A percentile compares a stretch with the other conserved stretches of the same genome.
Evolutionary conservation across 2,329 filamentous ascomycete genomes (phyloP).

Genomic region (Rachicladosporium sp.): DNA sequence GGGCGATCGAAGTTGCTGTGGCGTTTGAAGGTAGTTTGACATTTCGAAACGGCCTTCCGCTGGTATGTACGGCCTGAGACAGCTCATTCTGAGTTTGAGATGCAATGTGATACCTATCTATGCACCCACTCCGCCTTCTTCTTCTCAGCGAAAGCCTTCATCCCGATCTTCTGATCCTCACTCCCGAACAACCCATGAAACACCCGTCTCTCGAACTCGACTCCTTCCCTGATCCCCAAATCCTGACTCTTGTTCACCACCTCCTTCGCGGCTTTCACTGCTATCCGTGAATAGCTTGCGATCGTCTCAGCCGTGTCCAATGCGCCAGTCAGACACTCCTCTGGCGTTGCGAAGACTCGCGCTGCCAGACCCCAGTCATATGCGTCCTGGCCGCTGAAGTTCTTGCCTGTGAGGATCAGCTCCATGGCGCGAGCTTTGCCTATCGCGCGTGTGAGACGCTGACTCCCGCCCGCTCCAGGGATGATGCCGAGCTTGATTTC

Average conservation of each 20-base stretch:
- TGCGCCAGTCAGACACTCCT: slow-evolving; percentile 70
- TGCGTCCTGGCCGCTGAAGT: slow-evolving; percentile 72
- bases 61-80: too few species aligned
- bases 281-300: slow-evolving; percentile 74
- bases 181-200: slow-evolving; percentile 92
- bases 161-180: slow-evolving; percentile 85
- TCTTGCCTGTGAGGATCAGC: slow-evolving; percentile 73
- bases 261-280: slow-evolving; percentile 83
- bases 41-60: too few species aligned
- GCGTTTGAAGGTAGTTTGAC: background rate
- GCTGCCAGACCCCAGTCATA: slow-evolving; percentile 85
- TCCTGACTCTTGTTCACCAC: slow-evolving; percentile 99
- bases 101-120: slow-evolving; percentile 38
- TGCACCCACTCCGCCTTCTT: slow-evolving; percentile 83
- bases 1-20: background rate
- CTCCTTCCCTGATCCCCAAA: slow-evolving; percentile 69
- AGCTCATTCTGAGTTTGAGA: too few species aligned
- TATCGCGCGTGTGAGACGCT: slow-evolving; percentile 64
- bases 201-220: slow-evolving; percentile 85
- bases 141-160: slow-evolving; percentile 94
- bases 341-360: slow-evolving; percentile 63
- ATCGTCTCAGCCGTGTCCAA: slow-evolving; percentile 80
- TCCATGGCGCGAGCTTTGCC: slow-evolving; percentile 76
- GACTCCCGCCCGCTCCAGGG: slow-evolving; percentile 81
- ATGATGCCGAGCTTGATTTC: slow-evolving; percentile 93